phyloP scores from a whole-genome alignment of 345 rosid genomes.

The Orychophragmus violaceus region DNA sequence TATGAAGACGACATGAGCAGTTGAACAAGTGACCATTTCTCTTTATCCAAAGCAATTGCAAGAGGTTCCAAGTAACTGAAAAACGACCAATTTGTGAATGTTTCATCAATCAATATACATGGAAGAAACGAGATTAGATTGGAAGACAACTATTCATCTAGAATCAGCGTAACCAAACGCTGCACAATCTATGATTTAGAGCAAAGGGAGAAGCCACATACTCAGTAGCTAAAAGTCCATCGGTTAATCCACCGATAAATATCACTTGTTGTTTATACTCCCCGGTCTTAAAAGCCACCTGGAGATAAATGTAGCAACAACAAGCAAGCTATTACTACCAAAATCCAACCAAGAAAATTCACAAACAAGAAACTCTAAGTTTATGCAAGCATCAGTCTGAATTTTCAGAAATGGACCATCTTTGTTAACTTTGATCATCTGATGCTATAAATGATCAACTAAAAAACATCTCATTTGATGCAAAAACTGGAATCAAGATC shows the following conservation, averaged over 20 bases:
- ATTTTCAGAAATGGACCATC: not conserved
- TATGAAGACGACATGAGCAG: slow-evolving; percentile 87
- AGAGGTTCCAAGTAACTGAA: slow-evolving; percentile 92
- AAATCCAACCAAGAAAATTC: not conserved
- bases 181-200: not conserved
- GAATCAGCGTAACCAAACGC: not conserved
- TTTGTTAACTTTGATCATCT: not conserved
- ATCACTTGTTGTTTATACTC: slow-evolving; percentile 85
- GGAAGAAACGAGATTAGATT: not conserved
- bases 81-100: slow-evolving; percentile 10
- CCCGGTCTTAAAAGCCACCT: slow-evolving; percentile 95
- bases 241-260: slow-evolving; percentile 84
- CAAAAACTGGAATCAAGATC: not conserved
- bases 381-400: not conserved
- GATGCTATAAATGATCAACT: not conserved
- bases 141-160: not conserved
- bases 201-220: slow-evolving; percentile 33
- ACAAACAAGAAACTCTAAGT: not conserved
- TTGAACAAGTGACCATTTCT: slow-evolving; percentile 96
- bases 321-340: not conserved
- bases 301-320: slow-evolving; percentile 15
- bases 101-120: not conserved
- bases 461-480: not conserved
- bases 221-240: slow-evolving; percentile 89
- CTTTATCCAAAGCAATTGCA: slow-evolving; percentile 82